Evolutionary conservation across 768 basidiomycete genomes (phyloP).

Genomic region (Auriscalpium vulgare): DNA sequence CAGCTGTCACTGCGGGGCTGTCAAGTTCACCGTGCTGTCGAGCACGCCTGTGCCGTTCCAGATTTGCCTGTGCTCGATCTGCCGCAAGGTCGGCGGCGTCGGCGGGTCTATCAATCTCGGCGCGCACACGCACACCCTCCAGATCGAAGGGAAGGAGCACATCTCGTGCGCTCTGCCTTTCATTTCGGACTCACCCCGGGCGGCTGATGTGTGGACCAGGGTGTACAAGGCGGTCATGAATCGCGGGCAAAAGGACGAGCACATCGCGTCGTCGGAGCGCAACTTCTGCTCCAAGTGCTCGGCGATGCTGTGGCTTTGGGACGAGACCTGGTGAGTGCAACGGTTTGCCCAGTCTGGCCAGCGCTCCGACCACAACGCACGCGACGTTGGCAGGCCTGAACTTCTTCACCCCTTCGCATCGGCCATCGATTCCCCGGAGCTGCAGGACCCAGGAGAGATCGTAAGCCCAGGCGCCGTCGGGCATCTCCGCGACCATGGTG

Average conservation of each 20-base stretch:
- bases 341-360: neutral
- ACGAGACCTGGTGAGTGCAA: slow-evolving; percentile 38
- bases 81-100: slow-evolving; percentile 59
- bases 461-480: slow-evolving; percentile 24
- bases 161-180: slow-evolving; percentile 33
- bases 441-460: slow-evolving; percentile 42
- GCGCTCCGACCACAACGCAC: neutral
- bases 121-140: slow-evolving; percentile 41
- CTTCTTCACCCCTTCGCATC: slow-evolving; percentile 62
- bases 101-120: slow-evolving; percentile 65
- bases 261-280: slow-evolving; percentile 44
- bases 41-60: slow-evolving; percentile 61
- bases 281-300: slow-evolving; percentile 60
- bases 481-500: too few relatives aligned
- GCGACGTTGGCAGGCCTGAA: slow-evolving; percentile 40
- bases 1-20: slow-evolving; percentile 30
- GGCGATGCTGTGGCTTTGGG: slow-evolving; percentile 61
- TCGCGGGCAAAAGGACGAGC: slow-evolving; percentile 43
- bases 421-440: slow-evolving; percentile 53
- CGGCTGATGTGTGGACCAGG: slow-evolving; percentile 22
- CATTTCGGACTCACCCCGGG: neutral
- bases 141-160: slow-evolving; percentile 44
- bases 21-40: slow-evolving; percentile 27
- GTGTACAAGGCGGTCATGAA: slow-evolving; percentile 57
- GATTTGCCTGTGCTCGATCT: slow-evolving; percentile 63